Base-by-base conservation (phyloP, 345 rosid species). In the Lepidium didymum region DNA sequence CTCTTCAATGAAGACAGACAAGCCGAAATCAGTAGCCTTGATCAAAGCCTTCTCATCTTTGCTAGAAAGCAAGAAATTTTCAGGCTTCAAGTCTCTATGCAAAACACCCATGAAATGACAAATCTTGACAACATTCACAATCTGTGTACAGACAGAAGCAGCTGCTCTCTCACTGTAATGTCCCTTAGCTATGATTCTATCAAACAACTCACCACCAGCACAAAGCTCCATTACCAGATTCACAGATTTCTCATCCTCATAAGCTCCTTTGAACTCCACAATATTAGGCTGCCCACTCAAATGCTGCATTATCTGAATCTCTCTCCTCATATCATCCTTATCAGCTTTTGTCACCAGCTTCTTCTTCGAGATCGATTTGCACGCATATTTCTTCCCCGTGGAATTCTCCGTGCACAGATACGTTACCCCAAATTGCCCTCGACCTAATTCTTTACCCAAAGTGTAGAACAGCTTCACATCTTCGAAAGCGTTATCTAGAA, bases 301-400 rank as follows among this genome's bases (percentile, higher is more conserved):
- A 67, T 90, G 97, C 86, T 93, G 94, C 98, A 90, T 90, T 46
- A 93, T 93, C 74, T 80, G 92, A 55, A 93, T 64, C 92, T 93
- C 98, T 62, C 89, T 85, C 75, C 56, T 86, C 72, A 88, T 81
- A 66, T 88, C 96, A 13, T 93, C 98, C 58, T 70, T 87, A 55
- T 93, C 96, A 15, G 75, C 79, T 77, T 82, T 87, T 9, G 64
- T 82, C 35, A 76, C 81, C 10, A 93, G 74, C 60, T 88, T 93
- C 72, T 89, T 83, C 85, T 88, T 88, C 25, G 92, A 82, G 27
- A 90, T 88, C 14, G 98, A 87, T 74, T 88, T 90, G 77, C 97
- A 93, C 42, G 98, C 98, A 72, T 77, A 90, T 8, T 71, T 50
- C 56, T 70, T 80, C 8, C 91, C 90, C 0, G 90, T 81, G 0